Conservation (phyloP, 257 asterid species). For the Catharanthus roseus region DNA sequence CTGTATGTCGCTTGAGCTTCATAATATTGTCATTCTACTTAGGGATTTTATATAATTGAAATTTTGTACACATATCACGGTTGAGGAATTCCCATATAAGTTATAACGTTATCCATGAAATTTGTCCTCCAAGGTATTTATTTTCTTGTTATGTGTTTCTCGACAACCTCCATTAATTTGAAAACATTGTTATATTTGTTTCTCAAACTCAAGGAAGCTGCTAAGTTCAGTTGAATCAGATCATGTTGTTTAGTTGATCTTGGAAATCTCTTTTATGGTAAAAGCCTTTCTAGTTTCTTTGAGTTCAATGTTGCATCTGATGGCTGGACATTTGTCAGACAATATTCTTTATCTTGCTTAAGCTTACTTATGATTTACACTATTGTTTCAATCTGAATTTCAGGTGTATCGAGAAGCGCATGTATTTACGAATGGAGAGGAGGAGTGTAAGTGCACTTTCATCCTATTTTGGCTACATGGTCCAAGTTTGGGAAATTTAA, state of each 20-base stretch:
- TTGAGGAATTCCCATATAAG: not conserved
- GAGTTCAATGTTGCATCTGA: not conserved
- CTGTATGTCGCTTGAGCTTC: not conserved
- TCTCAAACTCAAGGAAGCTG: not conserved
- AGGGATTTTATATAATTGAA: not conserved
- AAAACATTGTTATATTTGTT: not conserved
- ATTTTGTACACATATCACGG: not conserved
- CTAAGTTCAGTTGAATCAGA: not conserved
- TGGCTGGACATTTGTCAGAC: not conserved
- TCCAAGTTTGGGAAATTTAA: constrained; percentile 35
- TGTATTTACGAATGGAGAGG: constrained; percentile 35
- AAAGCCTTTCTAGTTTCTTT: not conserved
- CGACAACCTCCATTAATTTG: not conserved
- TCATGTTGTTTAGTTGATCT: not conserved
- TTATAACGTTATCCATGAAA: not conserved
- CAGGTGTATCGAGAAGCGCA: constrained; percentile 41
- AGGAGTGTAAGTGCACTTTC: constrained; percentile 55
- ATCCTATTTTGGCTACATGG: constrained; percentile 50
- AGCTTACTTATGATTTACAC: not conserved
- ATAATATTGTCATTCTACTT: not conserved
- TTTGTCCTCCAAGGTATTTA: not conserved
- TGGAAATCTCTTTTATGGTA: too few species aligned
- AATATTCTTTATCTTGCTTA: not conserved
- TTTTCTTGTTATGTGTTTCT: not conserved
- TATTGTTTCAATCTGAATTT: not conserved